These are phyloP conservation scores for Pascua sp. DNA, from an alignment of 1,284 basidiomycete genomes.

Conservation along the genomic window DNA sequence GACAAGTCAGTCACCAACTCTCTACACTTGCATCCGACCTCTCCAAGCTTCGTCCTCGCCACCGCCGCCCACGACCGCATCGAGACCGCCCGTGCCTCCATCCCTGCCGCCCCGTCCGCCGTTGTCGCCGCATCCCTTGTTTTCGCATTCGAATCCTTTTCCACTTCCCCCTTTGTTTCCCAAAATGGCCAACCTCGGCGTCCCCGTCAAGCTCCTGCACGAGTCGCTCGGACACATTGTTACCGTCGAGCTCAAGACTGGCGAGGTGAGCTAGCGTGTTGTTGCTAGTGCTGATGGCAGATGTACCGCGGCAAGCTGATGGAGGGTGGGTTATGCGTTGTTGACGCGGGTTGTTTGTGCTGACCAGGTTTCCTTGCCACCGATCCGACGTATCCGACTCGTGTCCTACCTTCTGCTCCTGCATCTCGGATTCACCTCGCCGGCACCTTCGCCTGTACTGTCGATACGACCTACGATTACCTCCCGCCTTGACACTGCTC, in stretches of 20 bases:
- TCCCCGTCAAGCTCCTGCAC: conserved; percentile 87
- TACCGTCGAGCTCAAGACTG: conserved; percentile 96
- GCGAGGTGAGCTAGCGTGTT: conserved; percentile 42
- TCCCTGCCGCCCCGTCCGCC: not conserved
- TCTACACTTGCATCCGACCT: too few species aligned
- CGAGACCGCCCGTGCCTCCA: not conserved
- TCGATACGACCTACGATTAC: not conserved
- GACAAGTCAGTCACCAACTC: too few species aligned
- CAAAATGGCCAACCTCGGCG: conserved; percentile 63
- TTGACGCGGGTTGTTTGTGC: not conserved
- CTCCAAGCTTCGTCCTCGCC: too few species aligned
- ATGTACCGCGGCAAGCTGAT: conserved; percentile 96
- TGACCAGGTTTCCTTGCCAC: conserved; percentile 1
- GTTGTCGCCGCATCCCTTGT: too few species aligned
- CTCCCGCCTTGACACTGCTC: not conserved
- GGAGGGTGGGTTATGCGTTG: conserved; percentile 61
- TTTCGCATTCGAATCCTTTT: not conserved
- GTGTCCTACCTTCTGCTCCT: not conserved
- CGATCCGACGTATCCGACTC: not conserved
- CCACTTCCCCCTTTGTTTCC: not conserved
- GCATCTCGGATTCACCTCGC: not conserved
- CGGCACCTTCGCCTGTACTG: not conserved
- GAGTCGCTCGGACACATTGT: conserved; percentile 94
- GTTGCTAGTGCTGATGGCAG: conserved; percentile 49
- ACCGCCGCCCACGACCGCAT: too few species aligned